phyloP scores from a whole-genome alignment of 2,329 filamentous ascomycete genomes.

The Phyllosticta citriasiana region DNA sequence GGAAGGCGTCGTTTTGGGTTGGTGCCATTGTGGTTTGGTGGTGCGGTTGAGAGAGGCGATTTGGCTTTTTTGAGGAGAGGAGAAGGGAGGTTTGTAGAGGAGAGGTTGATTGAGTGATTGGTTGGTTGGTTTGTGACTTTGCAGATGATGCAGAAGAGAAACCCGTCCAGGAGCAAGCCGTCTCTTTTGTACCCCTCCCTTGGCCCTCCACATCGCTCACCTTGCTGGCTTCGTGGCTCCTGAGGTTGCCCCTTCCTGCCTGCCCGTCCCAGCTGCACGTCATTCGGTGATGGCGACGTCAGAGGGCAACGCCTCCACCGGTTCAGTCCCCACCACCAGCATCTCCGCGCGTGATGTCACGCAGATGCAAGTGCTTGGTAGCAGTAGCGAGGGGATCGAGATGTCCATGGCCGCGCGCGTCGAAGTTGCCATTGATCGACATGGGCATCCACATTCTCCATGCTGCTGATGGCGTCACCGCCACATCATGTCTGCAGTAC shows the following conservation, averaged over 20 bases:
- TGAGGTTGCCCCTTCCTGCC: no score
- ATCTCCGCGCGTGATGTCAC: not conserved
- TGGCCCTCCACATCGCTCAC: no score
- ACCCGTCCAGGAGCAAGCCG: not conserved
- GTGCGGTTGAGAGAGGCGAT: conserved; percentile 5
- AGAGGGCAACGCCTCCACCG: not conserved
- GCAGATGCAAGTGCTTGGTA: not conserved
- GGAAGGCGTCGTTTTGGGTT: conserved; percentile 15
- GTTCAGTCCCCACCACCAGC: not conserved
- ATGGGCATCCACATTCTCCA: no score
- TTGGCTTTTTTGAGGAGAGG: not conserved
- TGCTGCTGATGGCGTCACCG: not conserved
- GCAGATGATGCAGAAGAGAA: not conserved
- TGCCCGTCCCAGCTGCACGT: not conserved
- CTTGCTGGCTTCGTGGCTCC: no score
- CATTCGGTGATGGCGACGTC: not conserved
- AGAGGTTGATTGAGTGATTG: not conserved
- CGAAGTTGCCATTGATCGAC: no score
- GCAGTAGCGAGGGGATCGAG: no score
- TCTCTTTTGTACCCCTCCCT: not conserved
- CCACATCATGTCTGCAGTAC: not conserved
- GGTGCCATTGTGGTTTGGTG: conserved; percentile 11
- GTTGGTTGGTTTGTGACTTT: not conserved
- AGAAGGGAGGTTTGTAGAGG: not conserved
- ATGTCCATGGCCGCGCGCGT: no score